A percentile compares a stretch with the other conserved stretches of the same genome.
Evolutionary conservation across 257 asterid species (phyloP).

Genomic region (Gardenia jasminoides): DNA sequence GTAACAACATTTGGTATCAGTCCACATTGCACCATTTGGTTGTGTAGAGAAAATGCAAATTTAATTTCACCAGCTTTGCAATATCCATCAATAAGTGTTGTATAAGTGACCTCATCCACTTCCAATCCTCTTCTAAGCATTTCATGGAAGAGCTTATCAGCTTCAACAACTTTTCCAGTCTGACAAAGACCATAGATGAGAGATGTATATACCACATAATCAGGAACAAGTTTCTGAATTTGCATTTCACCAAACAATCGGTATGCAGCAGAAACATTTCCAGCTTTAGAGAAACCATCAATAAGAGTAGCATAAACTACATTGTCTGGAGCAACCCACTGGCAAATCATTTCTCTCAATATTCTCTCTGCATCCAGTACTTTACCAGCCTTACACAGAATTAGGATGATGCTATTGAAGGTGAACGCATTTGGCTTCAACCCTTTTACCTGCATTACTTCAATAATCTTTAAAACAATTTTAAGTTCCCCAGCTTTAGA

Average conservation of each 20-base stretch:
- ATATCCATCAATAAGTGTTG: conserved; percentile 80
- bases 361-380: conserved; percentile 67
- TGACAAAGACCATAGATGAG: conserved; percentile 70
- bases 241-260: conserved; percentile 73
- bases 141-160: conserved; percentile 60
- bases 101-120: conserved; percentile 78
- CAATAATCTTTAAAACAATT: conserved; percentile 44
- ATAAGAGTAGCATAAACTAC: conserved; percentile 83
- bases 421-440: conserved; percentile 73
- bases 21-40: conserved; percentile 68
- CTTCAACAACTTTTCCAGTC: conserved; percentile 64
- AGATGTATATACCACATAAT: conserved; percentile 66
- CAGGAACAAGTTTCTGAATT: conserved; percentile 53
- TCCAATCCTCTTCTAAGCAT: conserved; percentile 66
- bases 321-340: conserved; percentile 66
- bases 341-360: conserved; percentile 68
- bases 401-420: conserved; percentile 65
- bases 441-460: conserved; percentile 63
- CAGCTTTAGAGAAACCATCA: conserved; percentile 67
- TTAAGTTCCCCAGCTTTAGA: conserved; percentile 57
- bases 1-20: conserved; percentile 79
- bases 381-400: conserved; percentile 63
- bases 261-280: conserved; percentile 51
- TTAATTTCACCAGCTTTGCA: conserved; percentile 70
- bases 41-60: conserved; percentile 78